Evolutionary conservation across 1,139 yeast genomes (phyloP), one percentile per base, ranked within the genome.

Genomic region (Tardiomyces depauwii): DNA sequence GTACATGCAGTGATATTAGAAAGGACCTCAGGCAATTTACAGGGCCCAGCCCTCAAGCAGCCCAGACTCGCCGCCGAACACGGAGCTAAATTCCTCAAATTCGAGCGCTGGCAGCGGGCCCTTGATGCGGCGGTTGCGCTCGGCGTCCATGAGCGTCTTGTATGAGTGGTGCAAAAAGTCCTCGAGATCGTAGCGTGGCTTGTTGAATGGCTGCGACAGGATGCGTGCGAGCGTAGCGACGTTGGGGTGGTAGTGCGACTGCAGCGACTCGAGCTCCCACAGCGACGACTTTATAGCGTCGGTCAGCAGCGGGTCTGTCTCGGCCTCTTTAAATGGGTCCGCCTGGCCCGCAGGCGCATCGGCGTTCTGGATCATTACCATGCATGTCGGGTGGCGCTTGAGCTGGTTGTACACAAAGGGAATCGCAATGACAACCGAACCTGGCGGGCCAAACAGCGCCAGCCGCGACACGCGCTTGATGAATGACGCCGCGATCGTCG

Each of bases 91-190:
- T 46, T 66, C 68, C 53, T 87, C 96, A 59, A 74, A 84, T 61
- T 91, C 97, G 44, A 88, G 65, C 0, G 95, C 87, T 3, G 94
- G 85, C 54, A 77, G 74, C 4, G 25, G 25, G 2, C 77, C 73
- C 59, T 80, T 82, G 58, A 85, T 72, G 52, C 68, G 80, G 64
- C 94, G 82, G 19, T 72, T 72, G 49, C 74, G 68, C 63, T 91
- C 98, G 53, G 87, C 80, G 25, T 80, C 83, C 55, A 88, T 64
- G 51, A 91, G 72, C 11, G 88, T 74, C 47, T 73, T 70, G 60
- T 89, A 91, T 47, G 82, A 80, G 87, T 96, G 91, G 63, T 89
- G 96, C 59, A 91, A 68, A 67, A 91, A 91, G 63, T 91, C 98
- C 61, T 91, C 98, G 71, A 91, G 72, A 59, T 85, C 84, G 63